Conservation (phyloP, 2,329 filamentous ascomycete genomes). For the Fusarium guadeloupense region DNA sequence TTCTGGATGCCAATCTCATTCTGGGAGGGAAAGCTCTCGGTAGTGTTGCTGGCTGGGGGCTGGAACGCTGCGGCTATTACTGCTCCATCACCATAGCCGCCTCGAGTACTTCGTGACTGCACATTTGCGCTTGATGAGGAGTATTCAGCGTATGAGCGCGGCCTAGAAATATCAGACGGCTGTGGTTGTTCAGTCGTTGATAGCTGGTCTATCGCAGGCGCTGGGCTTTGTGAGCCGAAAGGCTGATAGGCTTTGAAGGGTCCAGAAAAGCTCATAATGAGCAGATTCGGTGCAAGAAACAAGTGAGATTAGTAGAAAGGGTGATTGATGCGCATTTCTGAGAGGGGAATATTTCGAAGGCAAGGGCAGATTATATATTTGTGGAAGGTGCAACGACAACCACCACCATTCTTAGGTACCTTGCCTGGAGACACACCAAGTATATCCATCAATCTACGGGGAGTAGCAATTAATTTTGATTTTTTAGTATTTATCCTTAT, state of each 20-base stretch:
- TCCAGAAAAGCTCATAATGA: slow-evolving; percentile 3
- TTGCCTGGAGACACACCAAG: neutral
- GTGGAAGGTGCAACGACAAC: too few species aligned
- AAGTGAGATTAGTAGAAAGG: neutral
- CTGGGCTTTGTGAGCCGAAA: neutral
- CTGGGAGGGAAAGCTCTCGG: too few species aligned
- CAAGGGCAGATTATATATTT: too few species aligned
- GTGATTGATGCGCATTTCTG: too few species aligned
- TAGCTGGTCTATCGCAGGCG: neutral
- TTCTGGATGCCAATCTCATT: too few species aligned
- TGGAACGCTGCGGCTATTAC: too few species aligned
- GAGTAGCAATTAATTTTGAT: too few species aligned
- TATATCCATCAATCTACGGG: neutral
- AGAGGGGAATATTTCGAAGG: too few species aligned
- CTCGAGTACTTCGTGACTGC: neutral
- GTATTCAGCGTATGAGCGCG: slow-evolving; percentile 2
- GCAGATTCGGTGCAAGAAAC: neutral
- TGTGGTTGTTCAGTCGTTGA: neutral
- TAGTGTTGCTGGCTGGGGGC: too few species aligned
- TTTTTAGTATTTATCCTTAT: neutral
- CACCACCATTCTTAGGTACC: too few species aligned
- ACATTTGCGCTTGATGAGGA: neutral
- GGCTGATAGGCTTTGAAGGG: slow-evolving; percentile 4
- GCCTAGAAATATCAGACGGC: slow-evolving; percentile 4
- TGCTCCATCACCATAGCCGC: too few species aligned